Conservation (phyloP, 345 rosid genomes). For the Bruguiera gymnorhiza region DNA sequence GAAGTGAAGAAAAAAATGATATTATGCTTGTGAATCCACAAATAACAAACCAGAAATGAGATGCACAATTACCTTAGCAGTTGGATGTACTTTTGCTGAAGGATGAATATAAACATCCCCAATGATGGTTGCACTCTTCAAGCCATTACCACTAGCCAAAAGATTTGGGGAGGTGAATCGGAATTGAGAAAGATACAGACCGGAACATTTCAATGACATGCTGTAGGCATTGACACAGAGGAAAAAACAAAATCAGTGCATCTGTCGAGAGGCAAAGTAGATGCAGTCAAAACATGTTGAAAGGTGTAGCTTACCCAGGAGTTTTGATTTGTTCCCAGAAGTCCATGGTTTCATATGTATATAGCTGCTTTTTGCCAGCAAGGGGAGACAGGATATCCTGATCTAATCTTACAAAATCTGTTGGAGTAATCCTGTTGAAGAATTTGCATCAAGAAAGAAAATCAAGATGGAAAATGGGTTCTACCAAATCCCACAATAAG, state of each 20-base stretch:
- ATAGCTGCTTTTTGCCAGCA: slow-evolving; percentile 79
- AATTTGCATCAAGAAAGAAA: slow-evolving; percentile 17
- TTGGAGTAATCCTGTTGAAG: slow-evolving; percentile 29
- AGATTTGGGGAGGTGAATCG: slow-evolving; percentile 61
- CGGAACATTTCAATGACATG: slow-evolving; percentile 87
- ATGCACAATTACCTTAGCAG: slow-evolving; percentile 64
- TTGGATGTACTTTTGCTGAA: slow-evolving; percentile 93
- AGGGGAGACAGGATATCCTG: slow-evolving; percentile 90
- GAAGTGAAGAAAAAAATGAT: neutral
- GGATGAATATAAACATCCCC: slow-evolving; percentile 95
- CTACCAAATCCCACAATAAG: neutral
- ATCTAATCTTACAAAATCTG: slow-evolving; percentile 76
- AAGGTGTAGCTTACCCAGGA: slow-evolving; percentile 54
- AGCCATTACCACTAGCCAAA: slow-evolving; percentile 82
- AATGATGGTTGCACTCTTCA: slow-evolving; percentile 54
- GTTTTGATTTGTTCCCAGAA: slow-evolving; percentile 95
- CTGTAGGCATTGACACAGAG: slow-evolving; percentile 34
- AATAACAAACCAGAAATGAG: slow-evolving; percentile 4
- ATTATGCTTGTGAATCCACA: neutral
- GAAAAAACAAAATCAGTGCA: neutral
- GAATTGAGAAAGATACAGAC: slow-evolving; percentile 76
- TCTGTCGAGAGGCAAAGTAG: neutral
- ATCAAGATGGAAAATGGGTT: slow-evolving; percentile 4
- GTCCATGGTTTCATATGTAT: slow-evolving; percentile 67
- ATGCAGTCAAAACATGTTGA: neutral